Percentiles rank a stretch among this genome's conserved stretches.
Conservation (phyloP, 1,284 basidiomycete species). For the Puccinia triticina region DNA sequence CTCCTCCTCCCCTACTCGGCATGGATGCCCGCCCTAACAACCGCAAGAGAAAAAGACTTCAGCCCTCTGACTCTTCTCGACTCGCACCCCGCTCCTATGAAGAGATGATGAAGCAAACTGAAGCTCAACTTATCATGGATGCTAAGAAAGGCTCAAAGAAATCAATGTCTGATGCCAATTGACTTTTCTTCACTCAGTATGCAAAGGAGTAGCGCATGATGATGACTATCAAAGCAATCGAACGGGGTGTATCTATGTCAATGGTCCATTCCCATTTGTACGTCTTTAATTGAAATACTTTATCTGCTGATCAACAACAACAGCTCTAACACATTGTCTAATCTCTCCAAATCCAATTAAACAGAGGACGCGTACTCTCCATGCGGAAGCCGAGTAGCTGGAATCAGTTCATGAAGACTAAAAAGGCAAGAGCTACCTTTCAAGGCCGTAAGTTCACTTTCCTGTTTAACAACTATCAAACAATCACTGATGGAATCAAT, state of each 20-base stretch:
- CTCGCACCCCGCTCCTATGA: too few species aligned
- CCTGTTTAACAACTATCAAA: neutral
- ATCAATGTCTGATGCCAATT: neutral
- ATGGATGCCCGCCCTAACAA: too few species aligned
- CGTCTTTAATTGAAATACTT: neutral
- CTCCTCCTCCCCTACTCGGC: too few species aligned
- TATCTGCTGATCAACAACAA: neutral
- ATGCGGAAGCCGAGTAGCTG: neutral
- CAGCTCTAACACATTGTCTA: too few species aligned
- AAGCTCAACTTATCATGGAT: neutral
- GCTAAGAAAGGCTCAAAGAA: too few species aligned
- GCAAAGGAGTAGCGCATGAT: neutral
- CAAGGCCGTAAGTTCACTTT: neutral
- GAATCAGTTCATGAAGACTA: neutral
- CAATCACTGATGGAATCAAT: neutral
- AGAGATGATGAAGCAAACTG: neutral
- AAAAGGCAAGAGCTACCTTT: neutral
- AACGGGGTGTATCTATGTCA: neutral
- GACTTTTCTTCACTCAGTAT: neutral
- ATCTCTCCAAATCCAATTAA: neutral
- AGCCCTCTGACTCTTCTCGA: too few species aligned
- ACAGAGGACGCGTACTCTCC: neutral
- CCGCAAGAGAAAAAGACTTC: too few species aligned
- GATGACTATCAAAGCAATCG: neutral
- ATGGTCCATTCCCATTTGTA: neutral